Evolutionary conservation across 768 basidiomycete genomes (phyloP).

Genomic region (Tylopilus subfusipes): DNA sequence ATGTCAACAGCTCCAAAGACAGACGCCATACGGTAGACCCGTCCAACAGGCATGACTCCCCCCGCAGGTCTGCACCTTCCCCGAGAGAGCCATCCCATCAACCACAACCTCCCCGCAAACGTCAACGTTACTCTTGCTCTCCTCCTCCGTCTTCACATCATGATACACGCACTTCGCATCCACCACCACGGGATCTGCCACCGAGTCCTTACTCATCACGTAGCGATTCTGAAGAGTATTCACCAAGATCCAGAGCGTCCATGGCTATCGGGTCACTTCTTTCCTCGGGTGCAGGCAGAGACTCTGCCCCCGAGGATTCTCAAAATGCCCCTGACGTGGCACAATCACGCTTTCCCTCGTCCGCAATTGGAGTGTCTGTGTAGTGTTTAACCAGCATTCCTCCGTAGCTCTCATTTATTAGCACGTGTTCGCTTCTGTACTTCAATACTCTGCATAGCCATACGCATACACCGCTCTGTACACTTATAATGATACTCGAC

Average conservation of each 20-base stretch:
- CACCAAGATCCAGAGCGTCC: conserved; percentile 65
- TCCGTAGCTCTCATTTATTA: conserved; percentile 18
- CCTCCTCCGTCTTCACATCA: conserved; percentile 44
- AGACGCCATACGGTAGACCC: conserved; percentile 15
- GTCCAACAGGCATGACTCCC: conserved; percentile 15
- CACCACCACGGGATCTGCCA: conserved; percentile 49
- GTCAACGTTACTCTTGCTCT: conserved; percentile 59
- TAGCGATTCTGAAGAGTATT: conserved; percentile 65
- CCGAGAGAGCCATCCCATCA: conserved; percentile 32
- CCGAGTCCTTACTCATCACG: conserved; percentile 73
- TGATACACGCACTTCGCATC: conserved; percentile 31
- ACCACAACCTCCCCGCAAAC: conserved; percentile 53
- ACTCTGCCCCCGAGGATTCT: conserved; percentile 25
- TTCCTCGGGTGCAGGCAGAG: conserved; percentile 40
- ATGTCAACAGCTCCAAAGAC: conserved; percentile 25
- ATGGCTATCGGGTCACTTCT: conserved; percentile 81
- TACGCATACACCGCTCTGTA: conserved; percentile 19
- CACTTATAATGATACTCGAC: conserved; percentile 17
- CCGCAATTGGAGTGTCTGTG: conserved; percentile 22
- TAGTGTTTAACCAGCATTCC: conserved; percentile 6
- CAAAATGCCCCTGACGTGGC: conserved; percentile 20
- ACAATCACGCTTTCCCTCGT: conserved; percentile 16
- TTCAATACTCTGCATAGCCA: conserved; percentile 21
- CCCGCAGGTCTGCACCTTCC: conserved; percentile 7
- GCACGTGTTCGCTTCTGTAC: conserved; percentile 19